A percentile compares a stretch with the other conserved stretches of the same genome.
phyloP scores from a whole-genome alignment of 2,329 filamentous ascomycete species.

The Trichoderma oligosporum region DNA sequence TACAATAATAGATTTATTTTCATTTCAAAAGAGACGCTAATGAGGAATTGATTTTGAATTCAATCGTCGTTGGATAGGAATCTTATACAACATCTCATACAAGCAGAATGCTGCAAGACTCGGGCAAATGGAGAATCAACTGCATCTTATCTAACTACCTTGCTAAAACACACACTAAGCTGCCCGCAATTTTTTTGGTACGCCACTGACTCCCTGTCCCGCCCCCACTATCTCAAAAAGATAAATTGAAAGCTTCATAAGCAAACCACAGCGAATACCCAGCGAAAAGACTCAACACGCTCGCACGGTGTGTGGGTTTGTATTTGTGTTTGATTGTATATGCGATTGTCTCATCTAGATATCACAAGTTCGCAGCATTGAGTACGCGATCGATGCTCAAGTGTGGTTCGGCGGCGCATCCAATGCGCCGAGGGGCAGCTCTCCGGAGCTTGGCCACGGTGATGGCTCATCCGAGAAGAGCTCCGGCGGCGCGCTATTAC shows the following conservation, averaged over 20 bases:
- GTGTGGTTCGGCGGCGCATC: constrained; percentile 30
- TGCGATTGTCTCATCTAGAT: neutral
- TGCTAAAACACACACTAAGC: no score
- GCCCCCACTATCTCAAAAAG: constrained; percentile 8
- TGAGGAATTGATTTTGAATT: no score
- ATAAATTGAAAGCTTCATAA: no score
- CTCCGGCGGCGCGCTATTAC: constrained; percentile 30
- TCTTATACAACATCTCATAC: no score
- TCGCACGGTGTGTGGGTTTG: neutral
- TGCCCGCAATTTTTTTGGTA: no score
- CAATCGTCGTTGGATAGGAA: no score
- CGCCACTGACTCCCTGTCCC: neutral
- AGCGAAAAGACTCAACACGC: neutral
- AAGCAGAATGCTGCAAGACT: no score
- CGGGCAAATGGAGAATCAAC: no score
- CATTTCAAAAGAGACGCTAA: no score
- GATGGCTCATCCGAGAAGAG: constrained; percentile 24
- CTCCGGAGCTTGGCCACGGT: constrained; percentile 28
- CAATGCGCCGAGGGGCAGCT: constrained; percentile 26
- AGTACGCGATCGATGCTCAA: constrained; percentile 5
- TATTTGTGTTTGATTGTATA: neutral
- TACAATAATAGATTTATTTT: no score
- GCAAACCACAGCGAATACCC: neutral
- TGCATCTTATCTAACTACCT: no score
- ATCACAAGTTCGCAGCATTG: neutral